These are phyloP conservation scores for Flaveria bidentis DNA, from an alignment of 129 eudicot genomes.

Conservation along the genomic window DNA sequence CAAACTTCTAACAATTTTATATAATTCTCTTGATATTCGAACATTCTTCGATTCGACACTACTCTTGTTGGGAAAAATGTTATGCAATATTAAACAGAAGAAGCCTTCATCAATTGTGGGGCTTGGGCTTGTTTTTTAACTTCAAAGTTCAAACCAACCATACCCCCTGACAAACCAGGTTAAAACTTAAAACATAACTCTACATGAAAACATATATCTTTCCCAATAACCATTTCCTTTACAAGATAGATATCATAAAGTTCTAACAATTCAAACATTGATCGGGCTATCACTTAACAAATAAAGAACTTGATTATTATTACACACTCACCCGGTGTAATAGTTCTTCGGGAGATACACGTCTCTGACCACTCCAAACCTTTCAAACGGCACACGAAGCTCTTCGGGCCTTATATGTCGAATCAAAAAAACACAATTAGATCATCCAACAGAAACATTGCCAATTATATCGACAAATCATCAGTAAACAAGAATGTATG, in stretches of 20 bases:
- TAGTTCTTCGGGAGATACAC: slow-evolving; percentile 73
- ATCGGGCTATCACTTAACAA: not conserved
- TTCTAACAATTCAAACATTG: not conserved
- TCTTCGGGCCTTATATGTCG: slow-evolving; percentile 59
- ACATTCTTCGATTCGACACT: slow-evolving; percentile 51
- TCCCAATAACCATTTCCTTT: slow-evolving; percentile 17
- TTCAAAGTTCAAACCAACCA: slow-evolving; percentile 64
- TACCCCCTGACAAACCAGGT: slow-evolving; percentile 78
- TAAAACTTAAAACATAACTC: too few relatives aligned
- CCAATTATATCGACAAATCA: not conserved
- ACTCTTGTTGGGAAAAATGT: slow-evolving; percentile 53
- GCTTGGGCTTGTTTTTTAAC: slow-evolving; percentile 65
- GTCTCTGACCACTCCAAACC: slow-evolving; percentile 70
- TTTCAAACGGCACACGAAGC: slow-evolving; percentile 77
- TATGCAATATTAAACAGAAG: slow-evolving; percentile 41
- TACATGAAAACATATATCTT: too few relatives aligned
- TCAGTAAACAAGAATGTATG: not conserved
- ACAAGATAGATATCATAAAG: not conserved
- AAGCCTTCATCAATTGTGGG: slow-evolving; percentile 65
- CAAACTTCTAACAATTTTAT: slow-evolving; percentile 58
- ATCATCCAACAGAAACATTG: not conserved
- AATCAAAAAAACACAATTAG: not conserved
- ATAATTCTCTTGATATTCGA: slow-evolving; percentile 47
- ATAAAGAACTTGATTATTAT: not conserved
- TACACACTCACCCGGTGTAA: slow-evolving; percentile 60